Evolutionary conservation across 345 rosid genomes (phyloP).

Genomic region (Toxicodendron radicans): DNA sequence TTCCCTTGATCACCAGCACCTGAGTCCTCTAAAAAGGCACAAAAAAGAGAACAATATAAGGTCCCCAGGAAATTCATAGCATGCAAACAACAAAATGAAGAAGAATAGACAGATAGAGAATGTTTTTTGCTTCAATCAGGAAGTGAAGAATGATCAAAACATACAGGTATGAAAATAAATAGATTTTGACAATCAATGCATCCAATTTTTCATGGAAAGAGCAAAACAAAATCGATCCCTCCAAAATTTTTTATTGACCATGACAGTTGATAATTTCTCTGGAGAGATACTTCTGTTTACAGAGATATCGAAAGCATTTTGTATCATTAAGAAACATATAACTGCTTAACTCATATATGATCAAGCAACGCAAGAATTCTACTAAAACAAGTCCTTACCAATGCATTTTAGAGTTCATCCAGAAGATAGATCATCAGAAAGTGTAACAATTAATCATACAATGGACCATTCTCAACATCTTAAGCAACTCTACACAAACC

Average conservation of each 20-base stretch:
- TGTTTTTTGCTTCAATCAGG: not conserved
- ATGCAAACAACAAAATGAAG: not conserved
- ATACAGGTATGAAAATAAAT: not conserved
- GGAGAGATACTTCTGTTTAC: not conserved
- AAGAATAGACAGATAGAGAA: not conserved
- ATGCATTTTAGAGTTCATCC: not conserved
- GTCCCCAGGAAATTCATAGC: conserved; percentile 1
- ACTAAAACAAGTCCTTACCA: not conserved
- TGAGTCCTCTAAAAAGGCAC: conserved; percentile 33
- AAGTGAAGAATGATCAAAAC: conserved; percentile 1
- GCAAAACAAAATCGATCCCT: not conserved
- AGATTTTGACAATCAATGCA: not conserved
- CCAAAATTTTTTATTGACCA: not conserved
- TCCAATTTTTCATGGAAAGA: not conserved
- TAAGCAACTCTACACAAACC: not conserved
- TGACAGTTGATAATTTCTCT: not conserved
- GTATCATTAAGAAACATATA: not conserved
- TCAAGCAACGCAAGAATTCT: not conserved
- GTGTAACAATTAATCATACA: not conserved
- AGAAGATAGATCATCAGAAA: not conserved
- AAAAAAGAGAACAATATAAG: not conserved
- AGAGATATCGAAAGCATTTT: not conserved
- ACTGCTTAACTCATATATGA: not conserved
- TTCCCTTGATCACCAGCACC: conserved; percentile 35
- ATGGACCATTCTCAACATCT: not conserved